phyloP scores from a whole-genome alignment of 805 yeast genomes.

The Clavispora carvajalis region DNA sequence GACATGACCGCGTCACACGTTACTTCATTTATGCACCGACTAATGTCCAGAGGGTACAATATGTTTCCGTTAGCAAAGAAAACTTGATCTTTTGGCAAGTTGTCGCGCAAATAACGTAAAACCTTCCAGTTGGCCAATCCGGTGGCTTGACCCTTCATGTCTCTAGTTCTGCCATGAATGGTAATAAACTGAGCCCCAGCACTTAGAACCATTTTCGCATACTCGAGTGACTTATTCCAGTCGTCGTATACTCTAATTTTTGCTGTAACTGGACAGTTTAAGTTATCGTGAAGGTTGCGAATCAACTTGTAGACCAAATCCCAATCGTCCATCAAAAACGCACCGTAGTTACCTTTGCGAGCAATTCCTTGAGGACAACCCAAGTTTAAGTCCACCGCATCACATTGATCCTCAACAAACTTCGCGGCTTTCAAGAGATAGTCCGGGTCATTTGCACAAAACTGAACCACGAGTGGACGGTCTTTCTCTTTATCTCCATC shows the following conservation, averaged over 20 bases:
- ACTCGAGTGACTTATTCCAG: constrained; percentile 73
- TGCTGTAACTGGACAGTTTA: constrained; percentile 88
- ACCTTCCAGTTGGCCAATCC: constrained; percentile 94
- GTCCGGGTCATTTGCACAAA: constrained; percentile 95
- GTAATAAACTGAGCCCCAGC: constrained; percentile 97
- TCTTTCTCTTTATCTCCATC: constrained; percentile 73
- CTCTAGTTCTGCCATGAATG: constrained; percentile 93
- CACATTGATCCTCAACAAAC: constrained; percentile 75
- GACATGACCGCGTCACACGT: constrained; percentile 92
- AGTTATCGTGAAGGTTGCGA: constrained; percentile 63
- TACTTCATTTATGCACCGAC: constrained; percentile 58
- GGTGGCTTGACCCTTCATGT: constrained; percentile 94
- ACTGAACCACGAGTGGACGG: constrained; percentile 88
- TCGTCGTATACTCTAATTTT: constrained; percentile 88
- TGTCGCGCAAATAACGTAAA: constrained; percentile 68
- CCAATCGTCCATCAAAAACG: constrained; percentile 98
- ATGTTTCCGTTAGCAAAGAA: constrained; percentile 93
- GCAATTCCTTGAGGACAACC: constrained; percentile 99
- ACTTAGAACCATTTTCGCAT: constrained; percentile 80
- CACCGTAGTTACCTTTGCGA: constrained; percentile 88
- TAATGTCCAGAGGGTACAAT: constrained; percentile 80
- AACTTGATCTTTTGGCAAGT: constrained; percentile 73
- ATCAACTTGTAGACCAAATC: constrained; percentile 69
- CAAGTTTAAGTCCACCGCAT: constrained; percentile 90
- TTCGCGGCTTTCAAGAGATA: constrained; percentile 76